These are phyloP conservation scores for Tuber aestivum DNA, from an alignment of 495 filamentous ascomycete genomes.

Conservation along the genomic window DNA sequence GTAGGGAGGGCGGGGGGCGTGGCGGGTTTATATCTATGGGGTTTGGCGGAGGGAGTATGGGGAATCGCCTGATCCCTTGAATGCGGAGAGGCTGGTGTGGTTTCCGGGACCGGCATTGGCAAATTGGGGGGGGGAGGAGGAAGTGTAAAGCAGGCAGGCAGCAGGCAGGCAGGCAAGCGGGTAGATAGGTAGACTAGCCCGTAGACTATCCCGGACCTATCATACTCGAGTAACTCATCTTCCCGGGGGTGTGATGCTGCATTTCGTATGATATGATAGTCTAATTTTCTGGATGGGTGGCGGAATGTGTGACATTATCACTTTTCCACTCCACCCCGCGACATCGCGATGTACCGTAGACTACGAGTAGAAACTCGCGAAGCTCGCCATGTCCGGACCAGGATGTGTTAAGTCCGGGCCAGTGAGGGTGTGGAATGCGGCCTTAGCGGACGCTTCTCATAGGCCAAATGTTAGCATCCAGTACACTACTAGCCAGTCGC, in stretches of 20 bases:
- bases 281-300: no score
- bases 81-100: not conserved
- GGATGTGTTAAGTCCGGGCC: no score
- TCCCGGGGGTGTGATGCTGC: not conserved
- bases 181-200: not conserved
- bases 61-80: not conserved
- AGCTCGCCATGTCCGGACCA: no score
- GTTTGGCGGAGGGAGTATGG: not conserved
- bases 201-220: not conserved
- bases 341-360: not conserved
- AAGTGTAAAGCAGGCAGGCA: no score
- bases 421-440: no score
- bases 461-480: no score
- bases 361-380: no score
- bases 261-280: no score
- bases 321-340: no score
- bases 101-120: not conserved
- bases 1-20: not conserved
- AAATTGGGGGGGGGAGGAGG: not conserved
- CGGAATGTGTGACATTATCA: not conserved
- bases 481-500: no score
- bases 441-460: no score
- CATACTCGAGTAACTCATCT: no score
- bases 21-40: not conserved
- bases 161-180: not conserved